These are phyloP conservation scores for Annulohypoxylon stygium DNA, from an alignment of 495 filamentous ascomycete genomes.

Conservation along the genomic window DNA sequence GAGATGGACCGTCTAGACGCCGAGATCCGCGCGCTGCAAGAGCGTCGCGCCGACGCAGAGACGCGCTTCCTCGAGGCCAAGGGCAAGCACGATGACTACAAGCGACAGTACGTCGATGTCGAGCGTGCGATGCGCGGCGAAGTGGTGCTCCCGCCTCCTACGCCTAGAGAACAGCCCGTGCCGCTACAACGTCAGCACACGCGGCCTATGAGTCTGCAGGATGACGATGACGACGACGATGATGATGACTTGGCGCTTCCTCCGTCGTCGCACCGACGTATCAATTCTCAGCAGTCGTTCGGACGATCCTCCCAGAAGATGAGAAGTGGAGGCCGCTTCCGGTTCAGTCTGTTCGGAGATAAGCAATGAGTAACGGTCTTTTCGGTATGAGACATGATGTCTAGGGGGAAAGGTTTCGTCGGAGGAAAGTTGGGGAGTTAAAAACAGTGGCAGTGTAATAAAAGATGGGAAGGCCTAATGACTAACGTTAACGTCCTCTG, in stretches of 20 bases:
- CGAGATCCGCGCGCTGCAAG: constrained; percentile 46
- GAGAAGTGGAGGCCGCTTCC: constrained; percentile 45
- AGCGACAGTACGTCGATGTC: constrained; percentile 46
- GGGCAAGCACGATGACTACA: constrained; percentile 52
- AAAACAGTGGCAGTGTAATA: constrained; percentile 7
- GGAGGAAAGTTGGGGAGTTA: background rate
- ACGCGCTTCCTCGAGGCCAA: constrained; percentile 50
- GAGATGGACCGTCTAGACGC: constrained; percentile 51
- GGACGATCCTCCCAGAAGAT: constrained; percentile 48
- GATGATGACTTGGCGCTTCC: constrained; percentile 46
- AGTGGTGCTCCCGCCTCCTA: constrained; percentile 23
- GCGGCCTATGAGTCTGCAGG: constrained; percentile 49
- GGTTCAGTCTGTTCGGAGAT: constrained; percentile 49
- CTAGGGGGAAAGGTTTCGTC: background rate
- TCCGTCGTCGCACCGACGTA: constrained; percentile 44
- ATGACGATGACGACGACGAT: constrained; percentile 47
- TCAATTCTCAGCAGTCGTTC: constrained; percentile 54
- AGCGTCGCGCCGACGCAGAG: constrained; percentile 49
- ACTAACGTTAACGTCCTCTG: constrained; percentile 39
- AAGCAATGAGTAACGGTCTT: constrained; percentile 22
- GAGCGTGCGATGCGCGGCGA: constrained; percentile 51
- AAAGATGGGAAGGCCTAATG: constrained; percentile 28
- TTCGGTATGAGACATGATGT: background rate
- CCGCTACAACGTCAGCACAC: constrained; percentile 40
- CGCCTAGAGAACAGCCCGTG: constrained; percentile 42